Percentiles rank a stretch among this genome's conserved stretches.
These are phyloP conservation scores for Scutellaria barbata DNA, from an alignment of 257 asterid species.

Conservation along the genomic window DNA sequence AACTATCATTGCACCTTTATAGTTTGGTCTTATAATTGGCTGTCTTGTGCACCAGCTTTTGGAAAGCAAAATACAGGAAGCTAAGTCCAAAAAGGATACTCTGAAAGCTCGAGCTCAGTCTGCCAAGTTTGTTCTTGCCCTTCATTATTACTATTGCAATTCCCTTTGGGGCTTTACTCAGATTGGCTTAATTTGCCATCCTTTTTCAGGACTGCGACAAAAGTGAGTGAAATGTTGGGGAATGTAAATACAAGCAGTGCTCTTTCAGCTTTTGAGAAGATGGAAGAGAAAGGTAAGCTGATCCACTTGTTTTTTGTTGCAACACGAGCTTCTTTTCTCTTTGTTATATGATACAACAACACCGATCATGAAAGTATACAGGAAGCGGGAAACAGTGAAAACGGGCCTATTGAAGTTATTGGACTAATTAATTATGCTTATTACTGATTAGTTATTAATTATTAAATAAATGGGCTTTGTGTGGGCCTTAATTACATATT, in stretches of 20 bases:
- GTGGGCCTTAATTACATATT: no score
- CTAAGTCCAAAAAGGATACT: constrained; percentile 92
- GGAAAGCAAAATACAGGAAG: constrained; percentile 98
- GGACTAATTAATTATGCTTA: no score
- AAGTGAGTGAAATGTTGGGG: constrained; percentile 96
- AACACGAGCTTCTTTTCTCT: constrained; percentile 12
- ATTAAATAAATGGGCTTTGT: no score
- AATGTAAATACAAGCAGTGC: constrained; percentile 97
- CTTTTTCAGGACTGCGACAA: constrained; percentile 81
- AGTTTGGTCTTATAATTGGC: constrained; percentile 17
- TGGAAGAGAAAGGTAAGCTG: constrained; percentile 92
- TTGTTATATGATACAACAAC: no score
- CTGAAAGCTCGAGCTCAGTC: constrained; percentile 98
- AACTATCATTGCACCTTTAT: constrained; percentile 16
- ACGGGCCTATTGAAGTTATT: no score
- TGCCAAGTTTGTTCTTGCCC: constrained; percentile 75
- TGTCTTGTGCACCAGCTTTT: constrained; percentile 60
- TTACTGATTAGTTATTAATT: no score
- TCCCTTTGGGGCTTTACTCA: constrained; percentile 27
- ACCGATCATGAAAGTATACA: no score
- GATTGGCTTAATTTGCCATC: constrained; percentile 28
- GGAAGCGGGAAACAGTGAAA: no score
- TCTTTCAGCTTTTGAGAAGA: constrained; percentile 94
- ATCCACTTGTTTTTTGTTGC: constrained; percentile 30
- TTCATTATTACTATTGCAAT: constrained; percentile 28